Evolutionary conservation across 306 rosid genomes (phyloP), one percentile per base, ranked within the genome.

Genomic region (Cercis canadensis): DNA sequence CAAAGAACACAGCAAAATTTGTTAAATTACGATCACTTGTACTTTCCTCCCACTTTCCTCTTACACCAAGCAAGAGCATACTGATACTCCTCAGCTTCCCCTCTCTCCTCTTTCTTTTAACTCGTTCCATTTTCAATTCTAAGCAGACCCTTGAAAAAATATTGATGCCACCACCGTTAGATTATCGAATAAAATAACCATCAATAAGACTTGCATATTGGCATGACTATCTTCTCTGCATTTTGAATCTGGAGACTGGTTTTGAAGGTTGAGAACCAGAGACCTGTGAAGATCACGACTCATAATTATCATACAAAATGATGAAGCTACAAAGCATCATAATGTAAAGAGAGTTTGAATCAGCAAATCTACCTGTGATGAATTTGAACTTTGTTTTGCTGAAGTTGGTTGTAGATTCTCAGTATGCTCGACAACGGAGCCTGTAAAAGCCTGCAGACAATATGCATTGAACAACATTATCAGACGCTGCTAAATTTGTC

Each of bases 211-310:
- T 68, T 65, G 41, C 41, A 62, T 16, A 18, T 24, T 7, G 29
- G 2, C 57, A 75, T 73, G 34, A 49, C 79, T 88, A 93, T 80
- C 76, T 88, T 78, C 93, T 87, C 80, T 83, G 97, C 96, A 87
- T 82, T 87, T 81, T 93, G 89, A 93, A 93, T 83, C 97, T 87
- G 62, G 97, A 90, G 37, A 92, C 88, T 31, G 96, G 97, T 75
- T 87, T 90, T 72, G 83, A 79, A 70, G 84, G 77, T 60, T 85
- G 93, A 63, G 89, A 82, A 81, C 81, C 72, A 17, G 87, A 75
- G 43, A 75, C 58, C 95, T 87, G 87, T 77, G 41, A 59, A 50
- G 31, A 41, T 59, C 57, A 80, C 61, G 43, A 14, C 29, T 11
- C 50, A 12, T 24, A 45, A 65, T 78, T 41, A 64, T 36, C 54